A percentile compares a stretch with the other conserved stretches of the same genome.
phyloP scores from a whole-genome alignment of 1,139 yeast species.

The Casaregolazyma suthepensis region DNA sequence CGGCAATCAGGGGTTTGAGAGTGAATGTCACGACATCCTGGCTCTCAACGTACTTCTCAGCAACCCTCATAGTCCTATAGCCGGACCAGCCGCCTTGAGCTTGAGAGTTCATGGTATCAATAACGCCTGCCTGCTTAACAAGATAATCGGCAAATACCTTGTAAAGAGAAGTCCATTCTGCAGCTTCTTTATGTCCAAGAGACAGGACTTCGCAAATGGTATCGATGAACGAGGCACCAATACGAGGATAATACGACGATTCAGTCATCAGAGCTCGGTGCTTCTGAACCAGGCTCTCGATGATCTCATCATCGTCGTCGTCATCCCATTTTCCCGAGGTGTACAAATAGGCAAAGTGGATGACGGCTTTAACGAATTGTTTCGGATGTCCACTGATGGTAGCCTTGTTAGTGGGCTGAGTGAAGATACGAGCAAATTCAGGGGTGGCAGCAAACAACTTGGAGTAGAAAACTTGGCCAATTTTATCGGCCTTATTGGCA shows the following conservation, averaged over 20 bases:
- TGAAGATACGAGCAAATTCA: slow-evolving; percentile 8
- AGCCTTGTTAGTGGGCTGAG: slow-evolving; percentile 7
- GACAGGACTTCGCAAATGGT: slow-evolving; percentile 7
- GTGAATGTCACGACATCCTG: slow-evolving; percentile 47
- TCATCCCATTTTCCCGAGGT: slow-evolving; percentile 6
- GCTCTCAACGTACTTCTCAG: slow-evolving; percentile 41
- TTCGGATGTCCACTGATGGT: slow-evolving; percentile 8
- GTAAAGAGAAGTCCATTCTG: slow-evolving; percentile 5
- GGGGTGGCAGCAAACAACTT: slow-evolving; percentile 7
- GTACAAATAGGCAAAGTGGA: slow-evolving; percentile 3
- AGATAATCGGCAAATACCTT: slow-evolving; percentile 5
- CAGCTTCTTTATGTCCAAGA: neutral
- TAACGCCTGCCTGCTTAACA: slow-evolving; percentile 6
- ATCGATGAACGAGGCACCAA: slow-evolving; percentile 9
- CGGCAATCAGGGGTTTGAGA: slow-evolving; percentile 43
- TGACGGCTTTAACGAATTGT: slow-evolving; percentile 7
- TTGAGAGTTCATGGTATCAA: slow-evolving; percentile 13
- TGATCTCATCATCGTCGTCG: slow-evolving; percentile 10
- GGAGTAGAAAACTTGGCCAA: slow-evolving; percentile 8
- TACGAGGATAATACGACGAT: slow-evolving; percentile 7
- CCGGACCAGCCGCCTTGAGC: slow-evolving; percentile 46
- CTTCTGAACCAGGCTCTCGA: slow-evolving; percentile 9
- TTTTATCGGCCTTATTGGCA: slow-evolving; percentile 2
- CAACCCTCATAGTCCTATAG: slow-evolving; percentile 48
- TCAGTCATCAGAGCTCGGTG: slow-evolving; percentile 9